A percentile compares a stretch with the other conserved stretches of the same genome.
These are phyloP conservation scores for Uronychia binucleata DNA, from an alignment of 73 alveolate species.

Conservation along the genomic window DNA sequence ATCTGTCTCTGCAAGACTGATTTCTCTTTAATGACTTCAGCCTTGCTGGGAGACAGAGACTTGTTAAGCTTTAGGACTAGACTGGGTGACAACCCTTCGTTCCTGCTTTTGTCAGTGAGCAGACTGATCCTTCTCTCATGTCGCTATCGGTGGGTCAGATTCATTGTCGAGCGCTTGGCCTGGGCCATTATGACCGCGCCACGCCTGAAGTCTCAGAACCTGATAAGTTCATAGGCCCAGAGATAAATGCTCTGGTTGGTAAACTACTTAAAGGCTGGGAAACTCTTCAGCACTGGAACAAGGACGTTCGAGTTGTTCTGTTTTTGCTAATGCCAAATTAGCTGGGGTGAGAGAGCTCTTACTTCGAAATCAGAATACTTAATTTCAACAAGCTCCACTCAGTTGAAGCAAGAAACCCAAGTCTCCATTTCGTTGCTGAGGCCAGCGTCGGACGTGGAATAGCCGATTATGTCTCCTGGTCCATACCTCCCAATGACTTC, in stretches of 20 bases:
- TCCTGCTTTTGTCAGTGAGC: background rate
- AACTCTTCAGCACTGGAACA: constrained; percentile 27
- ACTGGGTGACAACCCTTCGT: background rate
- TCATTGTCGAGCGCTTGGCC: constrained; percentile 45
- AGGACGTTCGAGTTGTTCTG: constrained; percentile 19
- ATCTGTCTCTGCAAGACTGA: background rate
- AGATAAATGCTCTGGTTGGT: constrained; percentile 35
- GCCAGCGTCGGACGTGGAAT: constrained; percentile 48
- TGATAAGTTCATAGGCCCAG: constrained; percentile 49
- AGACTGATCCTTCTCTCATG: constrained; percentile 17
- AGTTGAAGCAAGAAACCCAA: constrained; percentile 20
- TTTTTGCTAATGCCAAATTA: constrained; percentile 45
- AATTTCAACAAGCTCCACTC: constrained; percentile 44
- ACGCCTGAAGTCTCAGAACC: constrained; percentile 18
- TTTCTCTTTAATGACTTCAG: background rate
- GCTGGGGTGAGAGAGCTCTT: constrained; percentile 3
- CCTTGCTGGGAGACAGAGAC: background rate
- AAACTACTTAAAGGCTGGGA: constrained; percentile 13
- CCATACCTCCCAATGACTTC: constrained; percentile 34
- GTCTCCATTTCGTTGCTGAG: constrained; percentile 41
- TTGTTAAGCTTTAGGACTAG: background rate
- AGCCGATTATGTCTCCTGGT: constrained; percentile 60
- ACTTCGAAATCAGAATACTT: background rate
- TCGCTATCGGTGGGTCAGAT: constrained; percentile 13
- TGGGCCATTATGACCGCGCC: constrained; percentile 34